A percentile compares a stretch with the other conserved stretches of the same genome.
Evolutionary conservation across 192 early-diverging fungal genomes (phyloP).

Genomic region (Gigaspora rosea): DNA sequence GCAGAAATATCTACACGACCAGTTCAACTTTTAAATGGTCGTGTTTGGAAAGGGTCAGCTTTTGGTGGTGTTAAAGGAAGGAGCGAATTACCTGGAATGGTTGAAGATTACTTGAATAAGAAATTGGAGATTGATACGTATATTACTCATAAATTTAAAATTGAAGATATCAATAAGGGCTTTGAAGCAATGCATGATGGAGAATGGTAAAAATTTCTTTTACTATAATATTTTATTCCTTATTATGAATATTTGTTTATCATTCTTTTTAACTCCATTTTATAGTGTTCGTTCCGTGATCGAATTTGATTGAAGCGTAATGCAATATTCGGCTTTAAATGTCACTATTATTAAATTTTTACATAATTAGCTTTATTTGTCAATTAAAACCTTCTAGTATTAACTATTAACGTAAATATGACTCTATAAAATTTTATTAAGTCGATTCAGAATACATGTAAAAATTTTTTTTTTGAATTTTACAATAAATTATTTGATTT

Average conservation of each 20-base stretch:
- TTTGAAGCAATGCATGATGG: constrained; percentile 89
- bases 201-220: constrained; percentile 47
- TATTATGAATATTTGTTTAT: not conserved
- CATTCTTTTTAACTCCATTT: not conserved
- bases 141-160: constrained; percentile 78
- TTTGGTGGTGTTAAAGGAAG: constrained; percentile 98
- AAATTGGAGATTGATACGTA: constrained; percentile 91
- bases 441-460: too few relatives aligned
- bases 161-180: constrained; percentile 91
- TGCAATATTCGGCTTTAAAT: too few relatives aligned
- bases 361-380: too few relatives aligned
- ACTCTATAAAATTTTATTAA: too few relatives aligned
- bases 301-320: too few relatives aligned
- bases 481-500: too few relatives aligned
- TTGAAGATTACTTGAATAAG: constrained; percentile 81
- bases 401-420: too few relatives aligned
- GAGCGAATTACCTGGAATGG: constrained; percentile 82
- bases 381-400: too few relatives aligned
- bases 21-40: constrained; percentile 95
- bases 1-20: constrained; percentile 93
- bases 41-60: constrained; percentile 94
- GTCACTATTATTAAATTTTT: too few relatives aligned
- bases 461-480: too few relatives aligned
- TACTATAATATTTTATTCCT: not conserved
- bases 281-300: not conserved